Conservation (phyloP, 2,329 filamentous ascomycete genomes). For the Cladorrhinum sp. region DNA sequence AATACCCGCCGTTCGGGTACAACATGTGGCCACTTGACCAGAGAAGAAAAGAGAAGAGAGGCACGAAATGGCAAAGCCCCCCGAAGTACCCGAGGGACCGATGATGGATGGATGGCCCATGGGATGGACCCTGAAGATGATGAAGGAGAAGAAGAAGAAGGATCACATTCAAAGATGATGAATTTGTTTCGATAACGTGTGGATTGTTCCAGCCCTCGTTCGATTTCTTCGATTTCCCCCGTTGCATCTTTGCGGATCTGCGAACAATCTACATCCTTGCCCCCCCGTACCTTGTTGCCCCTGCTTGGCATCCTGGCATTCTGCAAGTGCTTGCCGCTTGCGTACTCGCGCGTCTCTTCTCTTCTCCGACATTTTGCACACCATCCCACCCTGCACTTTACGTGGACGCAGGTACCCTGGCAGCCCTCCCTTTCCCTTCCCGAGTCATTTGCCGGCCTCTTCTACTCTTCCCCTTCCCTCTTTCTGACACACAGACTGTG, state of each 20-base stretch:
- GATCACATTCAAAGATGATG: not conserved
- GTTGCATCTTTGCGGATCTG: not conserved
- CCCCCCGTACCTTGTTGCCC: slow-evolving; percentile 10
- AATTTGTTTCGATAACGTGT: slow-evolving; percentile 19
- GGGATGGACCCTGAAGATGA: no score
- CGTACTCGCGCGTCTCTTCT: not conserved
- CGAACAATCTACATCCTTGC: not conserved
- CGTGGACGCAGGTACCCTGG: slow-evolving; percentile 9
- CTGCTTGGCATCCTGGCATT: slow-evolving; percentile 16
- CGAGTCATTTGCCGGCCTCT: slow-evolving; percentile 21
- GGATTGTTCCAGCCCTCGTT: slow-evolving; percentile 13
- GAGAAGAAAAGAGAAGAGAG: not conserved
- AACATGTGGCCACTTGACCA: not conserved
- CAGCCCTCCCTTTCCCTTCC: not conserved
- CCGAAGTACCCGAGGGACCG: slow-evolving; percentile 2
- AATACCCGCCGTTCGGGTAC: not conserved
- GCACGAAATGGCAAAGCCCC: slow-evolving; percentile 1
- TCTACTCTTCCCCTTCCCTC: slow-evolving; percentile 2
- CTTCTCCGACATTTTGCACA: slow-evolving; percentile 1
- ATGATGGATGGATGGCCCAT: slow-evolving; percentile 11
- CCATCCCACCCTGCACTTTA: slow-evolving; percentile 2
- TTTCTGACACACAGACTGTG: slow-evolving; percentile 10
- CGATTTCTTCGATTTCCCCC: slow-evolving; percentile 10
- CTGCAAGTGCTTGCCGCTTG: slow-evolving; percentile 9
- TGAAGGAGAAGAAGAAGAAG: not conserved